Conservation (phyloP, 202 grass and related monocot species). For the Digitaria exilis region DNA sequence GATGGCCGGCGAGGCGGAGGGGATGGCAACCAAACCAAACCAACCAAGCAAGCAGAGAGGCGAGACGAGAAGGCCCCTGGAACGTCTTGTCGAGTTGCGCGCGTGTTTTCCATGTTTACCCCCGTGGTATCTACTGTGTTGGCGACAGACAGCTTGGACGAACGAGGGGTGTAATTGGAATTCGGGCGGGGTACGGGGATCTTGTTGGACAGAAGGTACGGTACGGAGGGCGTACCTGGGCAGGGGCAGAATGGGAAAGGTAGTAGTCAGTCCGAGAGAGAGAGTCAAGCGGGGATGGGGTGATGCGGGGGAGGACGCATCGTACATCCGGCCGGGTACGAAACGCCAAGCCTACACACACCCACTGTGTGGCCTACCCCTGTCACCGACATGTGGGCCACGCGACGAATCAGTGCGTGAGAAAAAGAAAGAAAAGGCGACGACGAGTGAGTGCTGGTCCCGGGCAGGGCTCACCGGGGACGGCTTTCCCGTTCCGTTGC, state of each 20-base stretch:
- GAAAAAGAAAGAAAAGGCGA: no score
- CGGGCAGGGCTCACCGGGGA: not conserved
- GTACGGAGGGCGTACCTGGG: conserved; percentile 54
- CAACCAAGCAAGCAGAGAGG: not conserved
- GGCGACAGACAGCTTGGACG: rapidly evolving
- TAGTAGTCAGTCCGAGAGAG: no score
- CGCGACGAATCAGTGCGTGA: not conserved
- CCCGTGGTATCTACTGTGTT: rapidly evolving
- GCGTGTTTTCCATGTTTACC: not conserved
- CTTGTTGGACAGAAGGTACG: not conserved
- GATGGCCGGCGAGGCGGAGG: not conserved
- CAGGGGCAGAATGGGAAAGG: not conserved
- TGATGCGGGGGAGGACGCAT: conserved; percentile 55
- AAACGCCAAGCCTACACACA: not conserved
- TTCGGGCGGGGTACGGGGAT: not conserved
- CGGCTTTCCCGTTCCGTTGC: not conserved
- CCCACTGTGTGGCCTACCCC: rapidly evolving
- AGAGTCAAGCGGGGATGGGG: conserved; percentile 46
- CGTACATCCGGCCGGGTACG: conserved; percentile 68
- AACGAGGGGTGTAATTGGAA: not conserved
- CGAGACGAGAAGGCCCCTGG: conserved; percentile 4
- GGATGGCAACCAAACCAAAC: no score
- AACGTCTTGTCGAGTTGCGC: not conserved
- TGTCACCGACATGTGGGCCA: not conserved
- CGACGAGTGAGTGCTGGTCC: not conserved